phyloP scores from a whole-genome alignment of 495 filamentous ascomycete genomes.

The Aspergillus funiculosus region DNA sequence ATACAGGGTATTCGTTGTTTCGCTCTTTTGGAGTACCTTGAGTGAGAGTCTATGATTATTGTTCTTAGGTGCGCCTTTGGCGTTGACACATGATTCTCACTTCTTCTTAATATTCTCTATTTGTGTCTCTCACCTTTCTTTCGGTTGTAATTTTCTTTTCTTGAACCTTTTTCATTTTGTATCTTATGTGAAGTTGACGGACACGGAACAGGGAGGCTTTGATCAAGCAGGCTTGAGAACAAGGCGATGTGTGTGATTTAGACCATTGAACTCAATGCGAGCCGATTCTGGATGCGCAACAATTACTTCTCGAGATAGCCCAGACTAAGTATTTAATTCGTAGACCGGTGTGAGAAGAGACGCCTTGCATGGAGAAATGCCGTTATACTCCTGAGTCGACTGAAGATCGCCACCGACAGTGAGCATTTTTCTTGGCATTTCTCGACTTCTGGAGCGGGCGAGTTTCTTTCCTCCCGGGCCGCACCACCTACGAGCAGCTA shows the following conservation, averaged over 20 bases:
- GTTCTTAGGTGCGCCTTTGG: slow-evolving; percentile 16
- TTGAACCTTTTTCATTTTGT: slow-evolving; percentile 12
- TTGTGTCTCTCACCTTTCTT: slow-evolving; percentile 11
- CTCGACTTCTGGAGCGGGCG: not conserved
- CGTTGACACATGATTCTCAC: slow-evolving; percentile 13
- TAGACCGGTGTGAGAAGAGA: too few species aligned
- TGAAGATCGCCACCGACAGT: not conserved
- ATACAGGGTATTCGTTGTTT: slow-evolving; percentile 17
- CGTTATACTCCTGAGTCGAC: too few species aligned
- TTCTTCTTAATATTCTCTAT: slow-evolving; percentile 12
- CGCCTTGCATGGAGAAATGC: too few species aligned
- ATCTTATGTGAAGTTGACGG: slow-evolving; percentile 12
- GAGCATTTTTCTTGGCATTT: not conserved
- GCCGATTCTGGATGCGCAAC: slow-evolving; percentile 11
- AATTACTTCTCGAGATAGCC: too few species aligned
- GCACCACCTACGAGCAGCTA: not conserved
- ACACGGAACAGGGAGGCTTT: slow-evolving; percentile 18
- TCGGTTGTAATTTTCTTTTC: slow-evolving; percentile 18
- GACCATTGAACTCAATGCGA: slow-evolving; percentile 18
- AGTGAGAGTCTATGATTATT: slow-evolving; percentile 14
- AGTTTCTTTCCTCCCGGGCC: not conserved
- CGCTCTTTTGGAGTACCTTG: slow-evolving; percentile 25
- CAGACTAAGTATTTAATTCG: too few species aligned
- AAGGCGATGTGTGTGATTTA: slow-evolving; percentile 24
- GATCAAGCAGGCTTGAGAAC: slow-evolving; percentile 29